phyloP scores from a whole-genome alignment of 441 rosid species.

The Codiaeum variegatum region DNA sequence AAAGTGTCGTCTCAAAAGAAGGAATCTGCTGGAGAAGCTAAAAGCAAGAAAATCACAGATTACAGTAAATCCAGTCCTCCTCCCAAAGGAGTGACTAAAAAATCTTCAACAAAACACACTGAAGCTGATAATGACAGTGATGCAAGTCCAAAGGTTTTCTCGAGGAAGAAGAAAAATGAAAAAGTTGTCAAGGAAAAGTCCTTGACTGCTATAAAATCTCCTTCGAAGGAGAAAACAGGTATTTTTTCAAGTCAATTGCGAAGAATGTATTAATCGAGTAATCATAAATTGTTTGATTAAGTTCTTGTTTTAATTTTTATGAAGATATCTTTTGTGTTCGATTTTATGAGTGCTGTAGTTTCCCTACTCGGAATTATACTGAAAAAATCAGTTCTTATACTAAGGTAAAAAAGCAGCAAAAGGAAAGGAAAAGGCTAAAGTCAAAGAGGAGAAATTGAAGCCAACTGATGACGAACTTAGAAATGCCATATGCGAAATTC shows the following conservation, averaged over 20 bases:
- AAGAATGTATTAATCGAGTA: background rate
- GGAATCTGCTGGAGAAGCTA: slow-evolving; percentile 53
- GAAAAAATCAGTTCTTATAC: background rate
- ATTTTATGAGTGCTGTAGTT: background rate
- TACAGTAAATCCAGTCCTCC: slow-evolving; percentile 40
- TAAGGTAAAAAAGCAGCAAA: slow-evolving; percentile 53
- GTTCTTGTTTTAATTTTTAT: background rate
- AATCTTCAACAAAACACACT: slow-evolving; percentile 36
- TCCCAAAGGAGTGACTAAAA: slow-evolving; percentile 44
- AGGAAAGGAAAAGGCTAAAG: slow-evolving; percentile 53
- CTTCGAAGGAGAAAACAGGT: slow-evolving; percentile 66
- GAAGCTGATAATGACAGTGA: slow-evolving; percentile 60
- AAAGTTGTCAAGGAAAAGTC: slow-evolving; percentile 48
- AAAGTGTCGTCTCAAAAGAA: slow-evolving; percentile 39
- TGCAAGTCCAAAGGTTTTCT: slow-evolving; percentile 53
- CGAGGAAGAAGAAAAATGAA: slow-evolving; percentile 61
- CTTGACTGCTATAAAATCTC: slow-evolving; percentile 45
- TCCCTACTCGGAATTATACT: background rate
- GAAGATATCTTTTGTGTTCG: background rate
- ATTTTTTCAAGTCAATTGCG: background rate
- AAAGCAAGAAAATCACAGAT: slow-evolving; percentile 42
- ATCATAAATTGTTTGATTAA: background rate
- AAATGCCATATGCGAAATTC: slow-evolving; percentile 70
- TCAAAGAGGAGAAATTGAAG: slow-evolving; percentile 31
- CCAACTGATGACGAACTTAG: slow-evolving; percentile 64